phyloP scores from a whole-genome alignment of 495 filamentous ascomycete species.

The Penicillium ochrochloron region DNA sequence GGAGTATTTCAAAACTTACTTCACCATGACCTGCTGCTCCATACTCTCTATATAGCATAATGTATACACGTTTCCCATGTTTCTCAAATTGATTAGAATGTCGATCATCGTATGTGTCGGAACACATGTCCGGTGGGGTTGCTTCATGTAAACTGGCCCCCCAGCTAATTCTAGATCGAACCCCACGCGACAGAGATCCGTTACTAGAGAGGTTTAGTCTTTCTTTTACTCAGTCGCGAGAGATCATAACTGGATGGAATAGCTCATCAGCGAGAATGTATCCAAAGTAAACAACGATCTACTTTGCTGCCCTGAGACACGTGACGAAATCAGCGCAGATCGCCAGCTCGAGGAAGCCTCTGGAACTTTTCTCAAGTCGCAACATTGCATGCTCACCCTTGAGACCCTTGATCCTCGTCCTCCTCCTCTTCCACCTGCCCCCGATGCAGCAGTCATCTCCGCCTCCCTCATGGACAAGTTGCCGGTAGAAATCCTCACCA shows the following conservation, averaged over 20 bases:
- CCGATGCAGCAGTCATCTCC: slow-evolving; percentile 37
- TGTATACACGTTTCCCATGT: slow-evolving; percentile 12
- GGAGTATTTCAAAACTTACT: slow-evolving; percentile 6
- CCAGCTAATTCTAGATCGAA: neutral
- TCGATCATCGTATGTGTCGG: neutral
- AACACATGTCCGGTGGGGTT: neutral
- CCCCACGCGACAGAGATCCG: neutral
- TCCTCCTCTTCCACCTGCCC: slow-evolving; percentile 28
- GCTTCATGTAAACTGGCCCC: neutral
- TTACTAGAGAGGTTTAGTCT: neutral
- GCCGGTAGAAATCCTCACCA: slow-evolving; percentile 77
- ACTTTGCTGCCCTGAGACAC: slow-evolving; percentile 21
- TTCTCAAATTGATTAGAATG: neutral
- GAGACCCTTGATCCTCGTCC: slow-evolving; percentile 17
- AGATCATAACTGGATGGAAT: neutral
- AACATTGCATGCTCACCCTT: slow-evolving; percentile 22
- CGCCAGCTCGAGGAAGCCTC: slow-evolving; percentile 23
- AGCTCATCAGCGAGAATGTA: neutral
- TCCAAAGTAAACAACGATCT: neutral
- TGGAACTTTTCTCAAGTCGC: slow-evolving; percentile 21
- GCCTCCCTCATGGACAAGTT: slow-evolving; percentile 60
- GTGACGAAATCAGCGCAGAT: slow-evolving; percentile 34
- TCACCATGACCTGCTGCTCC: slow-evolving; percentile 1
- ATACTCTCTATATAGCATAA: slow-evolving; percentile 12
- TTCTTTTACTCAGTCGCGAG: neutral